Conservation (phyloP, 495 filamentous ascomycete species). For the Aspergillus conjunctus region DNA sequence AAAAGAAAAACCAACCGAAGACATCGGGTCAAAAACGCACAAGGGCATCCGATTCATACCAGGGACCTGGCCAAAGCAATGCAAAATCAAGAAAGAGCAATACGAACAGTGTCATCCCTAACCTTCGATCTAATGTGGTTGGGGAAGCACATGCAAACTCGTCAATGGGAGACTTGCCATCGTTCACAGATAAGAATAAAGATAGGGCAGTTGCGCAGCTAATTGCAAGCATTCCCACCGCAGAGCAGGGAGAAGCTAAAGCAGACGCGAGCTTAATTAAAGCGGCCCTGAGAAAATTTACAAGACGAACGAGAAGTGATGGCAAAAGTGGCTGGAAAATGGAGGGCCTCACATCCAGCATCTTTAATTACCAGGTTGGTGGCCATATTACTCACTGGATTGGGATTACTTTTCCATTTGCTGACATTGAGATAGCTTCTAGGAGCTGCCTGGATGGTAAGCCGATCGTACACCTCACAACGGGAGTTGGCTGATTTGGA, state of each 20-base stretch:
- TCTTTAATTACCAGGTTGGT: conserved; percentile 54
- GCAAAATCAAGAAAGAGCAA: background rate
- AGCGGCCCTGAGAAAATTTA: conserved; percentile 45
- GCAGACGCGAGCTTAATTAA: conserved; percentile 25
- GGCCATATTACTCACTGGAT: background rate
- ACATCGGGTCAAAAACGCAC: background rate
- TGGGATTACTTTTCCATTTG: background rate
- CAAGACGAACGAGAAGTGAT: conserved; percentile 34
- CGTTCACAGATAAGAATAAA: conserved; percentile 19
- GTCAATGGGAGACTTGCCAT: conserved; percentile 9
- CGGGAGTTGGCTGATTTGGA: conserved; percentile 1
- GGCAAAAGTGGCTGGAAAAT: conserved; percentile 48
- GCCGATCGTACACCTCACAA: background rate
- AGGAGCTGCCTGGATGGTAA: conserved; percentile 58
- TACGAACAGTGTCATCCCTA: conserved; percentile 8
- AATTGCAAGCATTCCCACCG: conserved; percentile 25
- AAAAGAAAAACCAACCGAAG: background rate
- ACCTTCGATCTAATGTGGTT: conserved; percentile 17
- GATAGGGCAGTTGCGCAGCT: conserved; percentile 26
- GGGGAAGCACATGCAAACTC: conserved; percentile 26
- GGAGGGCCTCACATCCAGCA: conserved; percentile 46
- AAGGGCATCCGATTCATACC: background rate
- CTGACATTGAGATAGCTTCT: conserved; percentile 38
- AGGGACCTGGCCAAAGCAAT: background rate
- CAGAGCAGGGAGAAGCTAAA: conserved; percentile 15